Evolutionary conservation across 1,139 yeast genomes (phyloP), one percentile per base, ranked within the genome.

Genomic region (Yamadazyma triangularis): DNA sequence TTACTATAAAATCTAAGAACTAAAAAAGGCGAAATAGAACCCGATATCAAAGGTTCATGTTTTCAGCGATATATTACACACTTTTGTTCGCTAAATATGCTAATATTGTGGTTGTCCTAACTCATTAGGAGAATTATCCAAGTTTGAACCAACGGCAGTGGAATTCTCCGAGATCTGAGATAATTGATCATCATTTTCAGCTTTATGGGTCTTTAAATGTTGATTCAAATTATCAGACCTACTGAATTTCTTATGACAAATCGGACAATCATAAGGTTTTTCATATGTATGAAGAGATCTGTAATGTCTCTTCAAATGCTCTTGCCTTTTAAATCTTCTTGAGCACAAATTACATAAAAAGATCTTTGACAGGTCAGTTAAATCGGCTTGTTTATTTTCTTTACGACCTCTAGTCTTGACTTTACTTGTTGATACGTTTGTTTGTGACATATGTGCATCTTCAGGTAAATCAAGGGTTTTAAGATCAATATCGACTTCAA

Each of bases 241-340:
- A 40, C 88, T 79, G 47, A 83, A 83, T 50, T 78, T 77, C 58
- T 81, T 83, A 31, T 73, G 72, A 50, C 94, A 83, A 21, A 75
- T 66, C n/a, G 64, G 60, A 56, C 94, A 83, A 42, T 68, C 77
- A 54, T 71, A 83, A 0, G 94, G 93, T 53, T 81, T 80, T 38
- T 80, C 88, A 38, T 78, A 72, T 14, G 89, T 81, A 49, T 79
- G 85, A 41, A 83, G 65, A 11, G 87, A 78, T 37, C 91, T 66
- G 50, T 79, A 76, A 50, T 83, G 94, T 37, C 94, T 69, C 51
- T 80, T 81, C 44, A 84, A 59, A 54, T 84, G 94, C 50, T 84
- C 94, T 51, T 80, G 87, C 42, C 93, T 72, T 48, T 79, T 77
- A 60, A 84, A 84, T 34, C 82, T 56, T 46, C 83, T 61, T 28